Evolutionary conservation across 495 filamentous ascomycete genomes (phyloP).

Genomic region (Penicillium chermesinum): DNA sequence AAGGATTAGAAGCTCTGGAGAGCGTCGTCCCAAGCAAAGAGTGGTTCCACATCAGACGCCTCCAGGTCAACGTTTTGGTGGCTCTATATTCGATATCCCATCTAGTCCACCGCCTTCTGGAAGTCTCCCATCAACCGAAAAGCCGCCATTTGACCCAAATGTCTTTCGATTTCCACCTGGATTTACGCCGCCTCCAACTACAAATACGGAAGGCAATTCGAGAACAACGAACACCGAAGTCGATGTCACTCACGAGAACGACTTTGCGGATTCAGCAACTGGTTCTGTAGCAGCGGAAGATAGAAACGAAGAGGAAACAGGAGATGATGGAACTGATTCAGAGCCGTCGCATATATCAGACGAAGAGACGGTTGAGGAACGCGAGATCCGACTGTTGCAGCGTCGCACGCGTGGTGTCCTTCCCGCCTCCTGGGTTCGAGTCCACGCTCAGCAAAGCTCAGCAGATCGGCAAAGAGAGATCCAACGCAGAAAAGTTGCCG

Average conservation of each 20-base stretch:
- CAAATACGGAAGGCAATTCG: constrained; percentile 26
- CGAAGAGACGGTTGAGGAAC: constrained; percentile 19
- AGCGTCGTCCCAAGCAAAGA: constrained; percentile 8
- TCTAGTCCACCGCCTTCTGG: constrained; percentile 41
- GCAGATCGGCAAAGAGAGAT: constrained; percentile 26
- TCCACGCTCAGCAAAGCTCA: constrained; percentile 51
- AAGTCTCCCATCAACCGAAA: constrained; percentile 22
- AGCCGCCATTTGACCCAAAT: constrained; percentile 14
- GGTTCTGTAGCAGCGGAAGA: constrained; percentile 9
- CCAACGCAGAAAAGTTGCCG: constrained; percentile 18
- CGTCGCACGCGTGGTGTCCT: constrained; percentile 75
- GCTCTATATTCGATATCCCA: constrained; percentile 27
- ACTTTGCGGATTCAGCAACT: constrained; percentile 10
- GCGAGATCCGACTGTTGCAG: constrained; percentile 34
- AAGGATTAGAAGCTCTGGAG: constrained; percentile 6
- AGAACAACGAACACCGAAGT: constrained; percentile 9
- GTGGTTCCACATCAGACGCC: constrained; percentile 24
- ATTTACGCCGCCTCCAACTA: constrained; percentile 30
- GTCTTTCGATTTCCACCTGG: constrained; percentile 40
- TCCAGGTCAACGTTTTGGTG: constrained; percentile 2
- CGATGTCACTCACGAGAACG: constrained; percentile 3
- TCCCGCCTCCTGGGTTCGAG: constrained; percentile 82
- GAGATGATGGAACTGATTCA: constrained; percentile 17
- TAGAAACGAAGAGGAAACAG: neutral
- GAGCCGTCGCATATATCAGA: constrained; percentile 5